phyloP scores from a whole-genome alignment of 2,329 filamentous ascomycete genomes.

The Epichloe gansuensis region DNA sequence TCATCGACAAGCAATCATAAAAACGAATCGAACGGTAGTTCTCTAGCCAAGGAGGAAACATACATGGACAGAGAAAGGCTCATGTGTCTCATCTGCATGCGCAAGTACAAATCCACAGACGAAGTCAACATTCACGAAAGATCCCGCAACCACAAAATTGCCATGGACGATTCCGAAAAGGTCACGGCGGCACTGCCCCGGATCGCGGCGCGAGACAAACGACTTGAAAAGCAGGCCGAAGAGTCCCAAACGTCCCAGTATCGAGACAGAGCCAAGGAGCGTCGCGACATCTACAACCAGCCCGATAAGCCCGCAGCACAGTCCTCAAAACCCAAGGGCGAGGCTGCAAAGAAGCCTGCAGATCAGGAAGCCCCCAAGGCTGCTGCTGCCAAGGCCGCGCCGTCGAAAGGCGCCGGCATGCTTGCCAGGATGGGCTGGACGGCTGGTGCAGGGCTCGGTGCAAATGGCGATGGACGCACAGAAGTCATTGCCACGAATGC shows the following conservation, averaged over 20 bases:
- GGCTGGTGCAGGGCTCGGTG: constrained; percentile 52
- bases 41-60: constrained; percentile 22
- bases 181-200: constrained; percentile 36
- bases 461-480: constrained; percentile 48
- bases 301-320: constrained; percentile 37
- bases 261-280: constrained; percentile 56
- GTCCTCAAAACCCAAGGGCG: constrained; percentile 25
- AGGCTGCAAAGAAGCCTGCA: constrained; percentile 7
- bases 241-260: constrained; percentile 28
- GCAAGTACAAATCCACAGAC: constrained; percentile 32
- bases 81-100: constrained; percentile 34
- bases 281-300: constrained; percentile 50
- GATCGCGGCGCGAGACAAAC: constrained; percentile 27
- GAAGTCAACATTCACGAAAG: constrained; percentile 31
- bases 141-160: constrained; percentile 30
- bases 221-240: constrained; percentile 19
- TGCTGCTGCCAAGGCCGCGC: constrained; percentile 18
- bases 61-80: constrained; percentile 45
- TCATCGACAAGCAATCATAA: not conserved
- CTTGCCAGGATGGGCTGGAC: constrained; percentile 65
- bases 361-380: constrained; percentile 12
- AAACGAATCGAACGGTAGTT: not conserved
- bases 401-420: constrained; percentile 53
- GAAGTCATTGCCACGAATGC: constrained; percentile 52
- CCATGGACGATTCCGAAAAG: constrained; percentile 26